Percentiles rank a stretch among this genome's conserved stretches.
phyloP scores from a whole-genome alignment of 352 stramenopile species.

The Pilasporangium apinafurcum region DNA sequence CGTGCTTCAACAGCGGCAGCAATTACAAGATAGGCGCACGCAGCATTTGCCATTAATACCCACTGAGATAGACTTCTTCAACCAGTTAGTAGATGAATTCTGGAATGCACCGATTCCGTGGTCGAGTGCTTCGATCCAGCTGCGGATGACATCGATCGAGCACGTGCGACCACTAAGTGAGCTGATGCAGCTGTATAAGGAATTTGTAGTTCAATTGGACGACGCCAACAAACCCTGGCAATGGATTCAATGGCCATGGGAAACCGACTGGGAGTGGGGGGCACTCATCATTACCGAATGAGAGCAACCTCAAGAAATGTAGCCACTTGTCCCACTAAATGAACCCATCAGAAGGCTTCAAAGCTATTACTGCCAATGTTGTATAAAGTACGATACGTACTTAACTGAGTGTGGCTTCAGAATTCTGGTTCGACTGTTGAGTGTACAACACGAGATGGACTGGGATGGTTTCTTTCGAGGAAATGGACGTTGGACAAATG shows the following conservation, averaged over 20 bases:
- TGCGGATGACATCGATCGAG: constrained; percentile 11
- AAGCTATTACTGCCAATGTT: no score
- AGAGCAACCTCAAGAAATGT: no score
- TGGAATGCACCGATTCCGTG: constrained; percentile 65
- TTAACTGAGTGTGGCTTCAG: no score
- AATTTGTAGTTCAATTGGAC: constrained; percentile 16
- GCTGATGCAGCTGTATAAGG: constrained; percentile 34
- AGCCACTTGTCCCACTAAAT: no score
- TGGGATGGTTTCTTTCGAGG: no score
- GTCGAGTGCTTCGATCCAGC: constrained; percentile 30
- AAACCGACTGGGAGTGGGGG: constrained; percentile 41
- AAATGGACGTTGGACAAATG: no score
- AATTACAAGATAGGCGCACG: constrained; percentile 28
- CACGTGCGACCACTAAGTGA: constrained; percentile 21
- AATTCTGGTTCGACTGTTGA: no score
- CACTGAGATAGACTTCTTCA: constrained; percentile 36
- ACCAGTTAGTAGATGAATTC: constrained; percentile 52
- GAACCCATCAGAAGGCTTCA: no score
- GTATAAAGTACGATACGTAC: no score
- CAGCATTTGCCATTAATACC: constrained; percentile 26
- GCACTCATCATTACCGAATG: no score
- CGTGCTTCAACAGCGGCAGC: constrained; percentile 23
- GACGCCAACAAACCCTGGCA: constrained; percentile 24
- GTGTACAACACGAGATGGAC: no score
- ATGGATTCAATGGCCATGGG: constrained; percentile 36